Conservation (phyloP, 2,329 filamentous ascomycete species). For the Metarhizium brunneum region DNA sequence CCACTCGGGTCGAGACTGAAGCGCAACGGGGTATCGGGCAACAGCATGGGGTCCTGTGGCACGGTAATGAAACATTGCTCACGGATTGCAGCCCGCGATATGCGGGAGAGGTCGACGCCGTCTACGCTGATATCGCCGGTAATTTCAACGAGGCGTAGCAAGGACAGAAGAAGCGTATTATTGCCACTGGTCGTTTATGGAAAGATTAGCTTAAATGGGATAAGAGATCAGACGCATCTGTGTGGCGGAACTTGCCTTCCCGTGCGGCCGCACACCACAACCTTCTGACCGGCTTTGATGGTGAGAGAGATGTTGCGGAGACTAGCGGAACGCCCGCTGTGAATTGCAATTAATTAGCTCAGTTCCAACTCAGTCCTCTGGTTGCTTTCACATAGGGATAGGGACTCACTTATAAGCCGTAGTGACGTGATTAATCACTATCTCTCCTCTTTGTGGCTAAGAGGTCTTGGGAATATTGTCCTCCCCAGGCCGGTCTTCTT, state of each 20-base stretch:
- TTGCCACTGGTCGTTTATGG: conserved; percentile 13
- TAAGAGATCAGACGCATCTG: too few species aligned
- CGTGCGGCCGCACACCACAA: conserved; percentile 16
- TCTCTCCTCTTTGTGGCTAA: conserved; percentile 18
- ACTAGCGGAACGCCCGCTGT: neutral
- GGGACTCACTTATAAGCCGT: conserved; percentile 15
- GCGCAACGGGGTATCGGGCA: conserved; percentile 11
- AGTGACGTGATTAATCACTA: conserved; percentile 16
- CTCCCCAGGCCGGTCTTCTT: neutral
- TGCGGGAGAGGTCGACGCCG: conserved; percentile 14
- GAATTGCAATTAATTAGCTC: too few species aligned
- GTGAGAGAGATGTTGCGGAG: conserved; percentile 8
- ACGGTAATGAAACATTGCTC: conserved; percentile 21
- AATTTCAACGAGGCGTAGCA: conserved; percentile 10
- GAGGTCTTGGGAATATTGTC: neutral
- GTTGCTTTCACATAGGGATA: too few species aligned
- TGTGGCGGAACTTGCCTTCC: conserved; percentile 13
- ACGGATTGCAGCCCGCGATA: conserved; percentile 15
- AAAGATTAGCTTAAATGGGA: neutral
- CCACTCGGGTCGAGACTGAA: conserved; percentile 12
- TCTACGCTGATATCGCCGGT: conserved; percentile 19
- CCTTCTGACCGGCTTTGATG: conserved; percentile 11
- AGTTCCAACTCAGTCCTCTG: too few species aligned
- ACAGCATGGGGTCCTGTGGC: conserved; percentile 18
- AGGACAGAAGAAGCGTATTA: conserved; percentile 13